phyloP scores from a whole-genome alignment of 2,329 filamentous ascomycete genomes.

The Didymella pinodella region DNA sequence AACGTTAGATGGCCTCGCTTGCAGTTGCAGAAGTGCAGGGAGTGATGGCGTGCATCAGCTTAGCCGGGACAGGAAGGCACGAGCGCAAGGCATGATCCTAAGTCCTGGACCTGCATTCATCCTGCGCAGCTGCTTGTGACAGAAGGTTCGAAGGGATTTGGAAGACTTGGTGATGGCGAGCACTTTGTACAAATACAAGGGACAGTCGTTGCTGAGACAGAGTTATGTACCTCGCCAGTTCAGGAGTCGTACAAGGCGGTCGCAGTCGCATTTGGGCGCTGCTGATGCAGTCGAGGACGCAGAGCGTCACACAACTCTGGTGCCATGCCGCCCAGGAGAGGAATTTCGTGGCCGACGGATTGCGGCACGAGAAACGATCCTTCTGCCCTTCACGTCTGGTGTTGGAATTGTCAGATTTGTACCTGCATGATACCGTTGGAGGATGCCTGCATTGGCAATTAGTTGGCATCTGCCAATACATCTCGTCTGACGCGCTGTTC shows the following conservation, averaged over 20 bases:
- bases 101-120: constrained; percentile 9
- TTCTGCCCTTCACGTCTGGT: neutral
- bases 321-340: neutral
- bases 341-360: constrained; percentile 5
- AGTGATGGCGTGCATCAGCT: constrained; percentile 1
- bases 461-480: neutral
- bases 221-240: constrained; percentile 4
- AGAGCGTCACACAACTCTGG: constrained; percentile 13
- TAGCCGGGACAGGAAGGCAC: constrained; percentile 22
- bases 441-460: constrained; percentile 11
- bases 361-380: constrained; percentile 1
- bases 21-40: neutral
- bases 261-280: constrained; percentile 12
- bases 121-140: constrained; percentile 5
- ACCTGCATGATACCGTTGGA: constrained; percentile 12
- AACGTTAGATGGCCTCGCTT: constrained; percentile 4
- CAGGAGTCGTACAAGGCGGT: constrained; percentile 17
- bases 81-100: constrained; percentile 17
- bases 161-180: neutral
- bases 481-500: constrained; percentile 2
- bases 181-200: constrained; percentile 5
- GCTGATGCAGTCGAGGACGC: constrained; percentile 15
- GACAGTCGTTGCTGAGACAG: constrained; percentile 1
- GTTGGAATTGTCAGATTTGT: constrained; percentile 7
- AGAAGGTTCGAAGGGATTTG: neutral